Conservation (phyloP, 179 eudicot species). For the Silene vulgaris region DNA sequence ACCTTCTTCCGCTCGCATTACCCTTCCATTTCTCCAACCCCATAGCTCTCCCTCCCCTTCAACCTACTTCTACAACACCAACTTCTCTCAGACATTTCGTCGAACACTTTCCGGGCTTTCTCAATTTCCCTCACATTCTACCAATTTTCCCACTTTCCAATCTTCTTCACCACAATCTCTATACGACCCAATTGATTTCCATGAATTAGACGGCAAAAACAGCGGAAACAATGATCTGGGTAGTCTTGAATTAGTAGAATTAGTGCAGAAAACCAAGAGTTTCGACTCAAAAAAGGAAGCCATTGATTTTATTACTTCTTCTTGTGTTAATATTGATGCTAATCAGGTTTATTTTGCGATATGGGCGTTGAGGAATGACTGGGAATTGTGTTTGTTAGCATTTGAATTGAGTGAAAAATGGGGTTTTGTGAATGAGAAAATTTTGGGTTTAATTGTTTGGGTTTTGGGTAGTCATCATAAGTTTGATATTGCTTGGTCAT, state of each 20-base stretch:
- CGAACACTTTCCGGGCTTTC: slow-evolving; percentile 24
- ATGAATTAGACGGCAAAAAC: slow-evolving; percentile 14
- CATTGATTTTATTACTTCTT: slow-evolving; percentile 36
- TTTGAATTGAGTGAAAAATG: slow-evolving; percentile 59
- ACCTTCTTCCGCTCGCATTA: neutral
- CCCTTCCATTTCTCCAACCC: neutral
- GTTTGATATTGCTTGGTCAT: slow-evolving; percentile 70
- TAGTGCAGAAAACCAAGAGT: slow-evolving; percentile 32
- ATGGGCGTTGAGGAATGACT: slow-evolving; percentile 55
- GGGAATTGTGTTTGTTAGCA: slow-evolving; percentile 60
- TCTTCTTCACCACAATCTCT: slow-evolving; percentile 9
- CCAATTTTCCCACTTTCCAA: slow-evolving; percentile 15
- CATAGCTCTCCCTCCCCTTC: neutral
- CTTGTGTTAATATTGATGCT: slow-evolving; percentile 32
- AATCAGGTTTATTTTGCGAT: slow-evolving; percentile 39
- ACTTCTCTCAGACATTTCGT: slow-evolving; percentile 31
- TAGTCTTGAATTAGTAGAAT: slow-evolving; percentile 34
- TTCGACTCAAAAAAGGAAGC: slow-evolving; percentile 43
- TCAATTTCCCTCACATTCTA: neutral
- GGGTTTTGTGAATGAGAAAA: slow-evolving; percentile 40
- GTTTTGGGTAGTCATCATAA: slow-evolving; percentile 64
- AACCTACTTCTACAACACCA: neutral
- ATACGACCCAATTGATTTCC: slow-evolving; percentile 32
- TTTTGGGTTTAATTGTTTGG: slow-evolving; percentile 67
- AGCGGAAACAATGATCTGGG: slow-evolving; percentile 13